phyloP scores from a whole-genome alignment of 305 asterid genomes.

The Fraxinus velutina region DNA sequence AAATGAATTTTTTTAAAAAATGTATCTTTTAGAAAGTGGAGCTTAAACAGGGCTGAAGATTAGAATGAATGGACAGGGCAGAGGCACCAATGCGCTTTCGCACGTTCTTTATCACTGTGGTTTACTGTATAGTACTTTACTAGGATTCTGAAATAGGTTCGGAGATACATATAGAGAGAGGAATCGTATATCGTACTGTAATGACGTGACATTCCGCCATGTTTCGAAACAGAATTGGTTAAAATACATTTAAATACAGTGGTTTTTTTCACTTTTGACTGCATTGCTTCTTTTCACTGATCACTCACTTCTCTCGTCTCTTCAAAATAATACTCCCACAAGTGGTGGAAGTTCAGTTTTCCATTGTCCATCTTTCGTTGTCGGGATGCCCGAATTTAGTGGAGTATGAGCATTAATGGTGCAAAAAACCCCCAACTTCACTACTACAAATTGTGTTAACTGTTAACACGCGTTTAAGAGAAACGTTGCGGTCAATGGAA shows the following conservation, averaged over 20 bases:
- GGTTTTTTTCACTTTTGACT: not conserved
- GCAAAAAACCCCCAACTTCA: too few species aligned
- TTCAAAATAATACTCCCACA: constrained; percentile 16
- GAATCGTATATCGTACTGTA: not conserved
- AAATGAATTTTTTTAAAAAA: too few species aligned
- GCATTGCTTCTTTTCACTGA: not conserved
- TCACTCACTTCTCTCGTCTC: not conserved
- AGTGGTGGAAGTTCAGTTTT: constrained; percentile 6
- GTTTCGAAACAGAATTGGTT: constrained; percentile 33
- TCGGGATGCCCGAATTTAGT: not conserved
- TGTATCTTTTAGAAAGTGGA: too few species aligned
- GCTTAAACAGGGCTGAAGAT: not conserved
- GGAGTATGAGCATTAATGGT: not conserved
- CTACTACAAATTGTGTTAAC: not conserved
- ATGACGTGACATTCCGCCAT: constrained; percentile 33
- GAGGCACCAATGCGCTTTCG: not conserved
- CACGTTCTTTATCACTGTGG: constrained; percentile 9
- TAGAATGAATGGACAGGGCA: constrained; percentile 9
- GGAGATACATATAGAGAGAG: not conserved
- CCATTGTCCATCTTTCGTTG: not conserved
- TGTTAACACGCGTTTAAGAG: not conserved
- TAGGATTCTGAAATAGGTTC: not conserved
- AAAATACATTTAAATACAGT: not conserved
- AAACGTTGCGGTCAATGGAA: not conserved
- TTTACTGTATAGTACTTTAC: constrained; percentile 13